phyloP scores from a whole-genome alignment of 2,329 filamentous ascomycete genomes.

The Ceratocystis cubensis region DNA sequence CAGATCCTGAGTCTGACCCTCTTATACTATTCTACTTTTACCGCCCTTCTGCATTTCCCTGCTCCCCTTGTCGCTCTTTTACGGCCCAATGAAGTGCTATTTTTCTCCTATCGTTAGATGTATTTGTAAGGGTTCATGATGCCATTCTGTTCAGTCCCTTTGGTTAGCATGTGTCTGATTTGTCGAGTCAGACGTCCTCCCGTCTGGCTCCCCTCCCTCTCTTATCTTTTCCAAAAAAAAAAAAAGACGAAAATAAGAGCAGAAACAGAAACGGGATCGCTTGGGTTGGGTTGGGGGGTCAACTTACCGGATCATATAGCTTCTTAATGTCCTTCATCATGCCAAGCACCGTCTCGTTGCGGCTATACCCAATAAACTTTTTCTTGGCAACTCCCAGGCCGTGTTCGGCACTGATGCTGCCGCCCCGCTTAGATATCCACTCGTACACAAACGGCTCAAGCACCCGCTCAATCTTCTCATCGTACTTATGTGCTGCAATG shows the following conservation, averaged over 20 bases:
- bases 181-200: background rate
- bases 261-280: no score
- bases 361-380: slow-evolving; percentile 85
- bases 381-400: slow-evolving; percentile 92
- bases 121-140: slow-evolving; percentile 99
- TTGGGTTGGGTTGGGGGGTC: no score
- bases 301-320: slow-evolving; percentile 80
- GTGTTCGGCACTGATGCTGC: slow-evolving; percentile 95
- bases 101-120: slow-evolving; percentile 37
- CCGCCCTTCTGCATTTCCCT: background rate
- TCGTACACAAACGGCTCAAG: slow-evolving; percentile 96
- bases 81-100: background rate
- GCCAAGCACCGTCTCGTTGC: slow-evolving; percentile 71
- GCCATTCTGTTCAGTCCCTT: slow-evolving; percentile 53
- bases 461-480: slow-evolving; percentile 71
- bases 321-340: slow-evolving; percentile 94
- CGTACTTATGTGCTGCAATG: slow-evolving; percentile 68
- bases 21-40: background rate
- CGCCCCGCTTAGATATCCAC: slow-evolving; percentile 78
- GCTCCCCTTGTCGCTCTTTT: no score
- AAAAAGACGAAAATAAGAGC: no score
- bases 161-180: background rate
- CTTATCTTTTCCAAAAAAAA: no score
- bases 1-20: background rate
- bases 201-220: background rate